Evolutionary conservation across 2,329 filamentous ascomycete species (phyloP).

Genomic region (Epichloe gansuensis): DNA sequence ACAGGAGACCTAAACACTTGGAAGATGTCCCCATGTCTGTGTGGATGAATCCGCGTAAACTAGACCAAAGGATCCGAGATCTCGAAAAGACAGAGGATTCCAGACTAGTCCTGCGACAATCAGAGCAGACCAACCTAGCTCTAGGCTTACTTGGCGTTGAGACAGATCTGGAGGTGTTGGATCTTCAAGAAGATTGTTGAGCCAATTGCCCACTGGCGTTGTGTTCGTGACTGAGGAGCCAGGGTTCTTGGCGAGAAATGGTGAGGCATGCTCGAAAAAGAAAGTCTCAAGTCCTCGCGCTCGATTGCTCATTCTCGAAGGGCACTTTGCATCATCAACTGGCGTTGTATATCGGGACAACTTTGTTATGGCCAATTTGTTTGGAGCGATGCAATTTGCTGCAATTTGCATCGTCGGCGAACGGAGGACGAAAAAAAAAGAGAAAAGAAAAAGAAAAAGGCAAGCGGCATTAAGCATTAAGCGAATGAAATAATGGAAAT

Average conservation of each 20-base stretch:
- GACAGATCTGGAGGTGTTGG: conserved; percentile 55
- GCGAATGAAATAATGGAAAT: not conserved
- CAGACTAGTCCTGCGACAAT: conserved; percentile 46
- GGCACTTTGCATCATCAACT: not conserved
- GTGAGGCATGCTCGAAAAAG: not conserved
- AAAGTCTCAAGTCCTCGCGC: not conserved
- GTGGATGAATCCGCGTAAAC: conserved; percentile 37
- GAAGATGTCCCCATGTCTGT: conserved; percentile 25
- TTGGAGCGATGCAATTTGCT: not conserved
- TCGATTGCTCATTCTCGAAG: not conserved
- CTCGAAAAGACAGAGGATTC: conserved; percentile 28
- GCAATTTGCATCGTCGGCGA: not conserved
- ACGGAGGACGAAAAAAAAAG: not conserved
- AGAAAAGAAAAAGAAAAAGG: not conserved
- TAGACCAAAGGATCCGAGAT: conserved; percentile 40
- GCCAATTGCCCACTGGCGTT: not conserved
- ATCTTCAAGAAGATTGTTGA: conserved; percentile 33
- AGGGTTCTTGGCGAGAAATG: not conserved
- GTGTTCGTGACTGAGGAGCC: not conserved
- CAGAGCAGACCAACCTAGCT: conserved; percentile 59
- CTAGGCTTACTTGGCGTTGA: conserved; percentile 71
- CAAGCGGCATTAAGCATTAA: not conserved
- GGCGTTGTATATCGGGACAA: not conserved
- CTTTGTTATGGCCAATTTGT: not conserved
- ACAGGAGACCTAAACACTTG: conserved; percentile 37